Percentiles rank a stretch among this genome's conserved stretches.
Evolutionary conservation across 192 early-diverging fungal genomes (phyloP).

Genomic region (Podochytrium sp.): DNA sequence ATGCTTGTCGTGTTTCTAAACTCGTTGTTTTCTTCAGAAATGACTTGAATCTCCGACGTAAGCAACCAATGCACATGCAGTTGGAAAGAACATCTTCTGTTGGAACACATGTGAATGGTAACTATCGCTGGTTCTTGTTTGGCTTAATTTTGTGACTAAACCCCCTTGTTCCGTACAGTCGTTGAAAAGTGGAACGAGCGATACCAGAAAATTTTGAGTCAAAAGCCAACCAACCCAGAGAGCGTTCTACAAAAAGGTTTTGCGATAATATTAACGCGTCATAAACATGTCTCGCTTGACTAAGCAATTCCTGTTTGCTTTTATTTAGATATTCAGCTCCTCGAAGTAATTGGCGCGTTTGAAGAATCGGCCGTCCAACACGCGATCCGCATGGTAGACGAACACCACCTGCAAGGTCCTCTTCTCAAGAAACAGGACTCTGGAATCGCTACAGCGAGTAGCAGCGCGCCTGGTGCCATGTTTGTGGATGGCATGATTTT

Average conservation of each 20-base stretch:
- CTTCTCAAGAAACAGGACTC: background rate
- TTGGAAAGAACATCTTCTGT: constrained; percentile 20
- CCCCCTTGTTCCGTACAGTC: background rate
- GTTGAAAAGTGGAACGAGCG: constrained; percentile 50
- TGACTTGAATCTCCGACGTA: constrained; percentile 19
- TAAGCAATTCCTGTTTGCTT: no score
- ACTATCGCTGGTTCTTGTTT: background rate
- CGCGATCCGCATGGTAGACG: constrained; percentile 52
- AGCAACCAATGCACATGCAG: constrained; percentile 27
- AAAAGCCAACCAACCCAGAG: constrained; percentile 34
- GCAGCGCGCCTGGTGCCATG: constrained; percentile 16
- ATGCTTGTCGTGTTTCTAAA: background rate
- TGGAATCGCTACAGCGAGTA: background rate
- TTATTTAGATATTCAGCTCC: constrained; percentile 53
- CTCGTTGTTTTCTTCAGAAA: background rate
- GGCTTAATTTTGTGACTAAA: background rate
- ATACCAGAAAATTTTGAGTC: constrained; percentile 42
- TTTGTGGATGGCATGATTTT: constrained; percentile 49
- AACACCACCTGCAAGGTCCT: constrained; percentile 46
- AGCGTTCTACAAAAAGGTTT: constrained; percentile 48
- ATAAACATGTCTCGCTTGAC: no score
- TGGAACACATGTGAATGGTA: background rate
- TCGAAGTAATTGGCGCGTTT: constrained; percentile 55
- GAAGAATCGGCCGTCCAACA: constrained; percentile 48
- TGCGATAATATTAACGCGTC: no score